Evolutionary conservation across 352 stramenopile species (phyloP), one percentile per base, ranked within the genome.

Genomic region (Pilasporangium apinafurcum): DNA sequence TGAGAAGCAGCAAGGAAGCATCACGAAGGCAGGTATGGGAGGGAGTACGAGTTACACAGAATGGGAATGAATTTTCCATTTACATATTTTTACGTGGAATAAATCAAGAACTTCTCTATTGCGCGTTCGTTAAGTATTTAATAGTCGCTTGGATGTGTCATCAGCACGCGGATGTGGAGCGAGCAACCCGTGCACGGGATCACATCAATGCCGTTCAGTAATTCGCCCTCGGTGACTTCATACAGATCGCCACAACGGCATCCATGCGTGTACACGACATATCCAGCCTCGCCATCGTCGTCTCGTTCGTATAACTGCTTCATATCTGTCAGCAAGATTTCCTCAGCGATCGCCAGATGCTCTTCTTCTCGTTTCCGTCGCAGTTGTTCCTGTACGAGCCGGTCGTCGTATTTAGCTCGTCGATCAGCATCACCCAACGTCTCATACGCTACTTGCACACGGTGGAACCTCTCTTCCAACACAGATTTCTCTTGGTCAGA

Each of bases 111-210:
- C n/a, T 13, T 36, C 22, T 59, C 59, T 65, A 48, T 37, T 58
- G 53, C 28, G 39, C 58, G 39, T 59, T 48, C 62, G 58, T 56
- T 62, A 32, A 20, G 20, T 20, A 36, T 51, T 27, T 26, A n/a
- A 10, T 46, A 31, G 27, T 47, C 47, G 30, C 29, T 32, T 29
- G 13, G 18, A 3, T 48, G n/a, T 8, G 25, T 21, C 21, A 45
- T 33, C 27, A 80, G 6, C 32, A 92, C 80, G 16, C 74, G 72
- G 34, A 92, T 89, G 48, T 90, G 70, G 33, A 90, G 52, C 22
- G 81, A 92, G 59, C 81, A 92, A 22, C 81, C 81, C 25, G 74
- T 79, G 58, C 81, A 92, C 0, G 81, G 73, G 16, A 88, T 73
- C 7, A 90, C 60, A 39, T 88, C 60, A 29, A 83, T 63, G 17